phyloP scores from a whole-genome alignment of 2,329 filamentous ascomycete species.

The Chaetomiaceae sp. region DNA sequence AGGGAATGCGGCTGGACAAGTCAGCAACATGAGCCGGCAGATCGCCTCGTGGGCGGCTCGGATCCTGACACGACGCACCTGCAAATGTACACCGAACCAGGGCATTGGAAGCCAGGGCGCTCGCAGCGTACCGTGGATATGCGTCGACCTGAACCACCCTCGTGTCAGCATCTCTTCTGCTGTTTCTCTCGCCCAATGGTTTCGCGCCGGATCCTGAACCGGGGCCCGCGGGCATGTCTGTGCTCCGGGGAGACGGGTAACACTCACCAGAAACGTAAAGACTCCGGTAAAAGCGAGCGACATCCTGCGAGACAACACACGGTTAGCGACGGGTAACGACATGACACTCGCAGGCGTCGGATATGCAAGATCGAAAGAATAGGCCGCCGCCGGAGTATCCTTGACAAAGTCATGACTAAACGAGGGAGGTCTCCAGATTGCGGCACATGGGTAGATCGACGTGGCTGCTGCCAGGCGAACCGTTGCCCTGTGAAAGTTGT shows the following conservation, averaged over 20 bases:
- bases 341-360: slow-evolving; percentile 25
- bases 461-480: too few species aligned
- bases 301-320: slow-evolving; percentile 44
- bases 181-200: slow-evolving; percentile 26
- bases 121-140: slow-evolving; percentile 70
- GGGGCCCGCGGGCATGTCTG: slow-evolving; percentile 14
- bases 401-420: slow-evolving; percentile 33
- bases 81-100: slow-evolving; percentile 76
- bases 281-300: slow-evolving; percentile 77
- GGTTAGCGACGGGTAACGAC: slow-evolving; percentile 21
- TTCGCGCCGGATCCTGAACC: slow-evolving; percentile 11
- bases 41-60: slow-evolving; percentile 18
- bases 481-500: too few species aligned
- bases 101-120: slow-evolving; percentile 76
- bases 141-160: slow-evolving; percentile 56
- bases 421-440: not conserved
- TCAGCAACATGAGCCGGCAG: slow-evolving; percentile 3
- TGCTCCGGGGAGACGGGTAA: slow-evolving; percentile 11
- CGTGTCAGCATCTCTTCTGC: slow-evolving; percentile 24
- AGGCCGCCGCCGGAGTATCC: not conserved
- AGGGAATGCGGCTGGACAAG: slow-evolving; percentile 60
- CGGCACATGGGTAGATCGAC: too few species aligned
- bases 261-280: slow-evolving; percentile 77
- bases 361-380: slow-evolving; percentile 28
- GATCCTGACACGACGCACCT: slow-evolving; percentile 36